phyloP scores from a whole-genome alignment of 2,329 filamentous ascomycete species.

The Aspergillus oerlinghausenensis region DNA sequence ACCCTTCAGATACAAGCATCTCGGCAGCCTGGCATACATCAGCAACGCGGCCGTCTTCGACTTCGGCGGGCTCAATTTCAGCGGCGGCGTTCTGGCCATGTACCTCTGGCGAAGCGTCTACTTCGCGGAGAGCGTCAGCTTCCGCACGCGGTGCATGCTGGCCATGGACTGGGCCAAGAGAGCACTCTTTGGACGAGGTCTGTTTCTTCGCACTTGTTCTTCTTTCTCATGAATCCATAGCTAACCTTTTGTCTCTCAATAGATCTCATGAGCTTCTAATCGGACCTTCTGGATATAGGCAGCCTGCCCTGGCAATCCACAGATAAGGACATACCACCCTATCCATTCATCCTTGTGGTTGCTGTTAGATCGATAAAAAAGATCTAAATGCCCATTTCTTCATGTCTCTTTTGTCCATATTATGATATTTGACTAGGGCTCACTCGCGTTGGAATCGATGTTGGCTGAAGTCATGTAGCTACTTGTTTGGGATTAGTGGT shows the following conservation, averaged over 20 bases:
- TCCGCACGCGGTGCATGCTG: constrained; percentile 79
- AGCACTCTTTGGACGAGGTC: constrained; percentile 90
- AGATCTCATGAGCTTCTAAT: constrained; percentile 54
- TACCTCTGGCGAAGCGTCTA: constrained; percentile 96
- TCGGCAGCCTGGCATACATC: constrained; percentile 89
- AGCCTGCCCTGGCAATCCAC: background rate
- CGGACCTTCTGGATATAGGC: background rate
- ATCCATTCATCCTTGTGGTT: background rate
- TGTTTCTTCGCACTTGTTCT: constrained; percentile 31
- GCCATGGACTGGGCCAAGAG: constrained; percentile 99
- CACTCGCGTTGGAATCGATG: background rate
- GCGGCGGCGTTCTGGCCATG: constrained; percentile 83
- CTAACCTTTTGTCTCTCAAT: constrained; percentile 4
- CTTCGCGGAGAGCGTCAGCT: constrained; percentile 94
- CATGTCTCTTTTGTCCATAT: background rate
- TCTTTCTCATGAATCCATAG: background rate
- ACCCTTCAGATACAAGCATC: constrained; percentile 88
- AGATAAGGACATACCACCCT: background rate
- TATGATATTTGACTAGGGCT: background rate
- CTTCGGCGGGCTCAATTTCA: constrained; percentile 70
- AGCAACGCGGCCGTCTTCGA: constrained; percentile 97
- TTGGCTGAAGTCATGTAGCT: background rate
- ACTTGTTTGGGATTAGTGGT: background rate
- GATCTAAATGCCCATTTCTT: background rate
- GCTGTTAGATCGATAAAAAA: background rate